phyloP scores from a whole-genome alignment of 2,329 filamentous ascomycete genomes.

The Fulvia fulva region DNA sequence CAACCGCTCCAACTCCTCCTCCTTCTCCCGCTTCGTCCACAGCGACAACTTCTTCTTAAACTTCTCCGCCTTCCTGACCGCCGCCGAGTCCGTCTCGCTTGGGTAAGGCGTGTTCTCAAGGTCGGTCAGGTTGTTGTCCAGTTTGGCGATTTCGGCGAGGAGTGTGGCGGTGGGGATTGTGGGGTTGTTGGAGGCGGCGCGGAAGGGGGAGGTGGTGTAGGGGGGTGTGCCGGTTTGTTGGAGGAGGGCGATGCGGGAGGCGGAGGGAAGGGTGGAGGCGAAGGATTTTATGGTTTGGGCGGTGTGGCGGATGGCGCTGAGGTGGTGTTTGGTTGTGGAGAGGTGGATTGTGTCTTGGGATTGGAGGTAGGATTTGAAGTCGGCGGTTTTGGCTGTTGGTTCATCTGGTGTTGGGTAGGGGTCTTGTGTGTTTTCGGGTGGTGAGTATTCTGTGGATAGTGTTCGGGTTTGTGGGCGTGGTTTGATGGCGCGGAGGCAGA shows the following conservation, averaged over 20 bases:
- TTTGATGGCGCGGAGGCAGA: slow-evolving; percentile 4
- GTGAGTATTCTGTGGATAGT: not conserved
- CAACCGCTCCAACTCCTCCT: not conserved
- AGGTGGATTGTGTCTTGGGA: not conserved
- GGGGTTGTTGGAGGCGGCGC: not conserved
- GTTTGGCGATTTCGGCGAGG: not conserved
- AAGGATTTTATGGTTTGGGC: not conserved
- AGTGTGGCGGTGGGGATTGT: not conserved
- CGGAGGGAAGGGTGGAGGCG: not conserved
- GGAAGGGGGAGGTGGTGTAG: not conserved
- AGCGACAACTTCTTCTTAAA: not conserved
- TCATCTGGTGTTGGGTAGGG: not conserved
- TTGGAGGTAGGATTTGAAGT: not conserved
- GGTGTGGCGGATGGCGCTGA: not conserved
- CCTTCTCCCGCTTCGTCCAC: not conserved
- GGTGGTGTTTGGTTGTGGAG: not conserved
- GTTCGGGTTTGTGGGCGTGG: not conserved
- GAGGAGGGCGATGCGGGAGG: not conserved
- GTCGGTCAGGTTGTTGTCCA: not conserved
- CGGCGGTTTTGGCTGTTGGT: not conserved
- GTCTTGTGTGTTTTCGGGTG: not conserved
- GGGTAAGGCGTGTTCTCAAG: not conserved
- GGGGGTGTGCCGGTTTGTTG: not conserved
- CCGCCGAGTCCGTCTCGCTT: not conserved
- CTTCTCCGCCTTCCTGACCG: not conserved